Conservation (phyloP, 1,284 basidiomycete genomes). For the Ganoderma leucocontextum region DNA sequence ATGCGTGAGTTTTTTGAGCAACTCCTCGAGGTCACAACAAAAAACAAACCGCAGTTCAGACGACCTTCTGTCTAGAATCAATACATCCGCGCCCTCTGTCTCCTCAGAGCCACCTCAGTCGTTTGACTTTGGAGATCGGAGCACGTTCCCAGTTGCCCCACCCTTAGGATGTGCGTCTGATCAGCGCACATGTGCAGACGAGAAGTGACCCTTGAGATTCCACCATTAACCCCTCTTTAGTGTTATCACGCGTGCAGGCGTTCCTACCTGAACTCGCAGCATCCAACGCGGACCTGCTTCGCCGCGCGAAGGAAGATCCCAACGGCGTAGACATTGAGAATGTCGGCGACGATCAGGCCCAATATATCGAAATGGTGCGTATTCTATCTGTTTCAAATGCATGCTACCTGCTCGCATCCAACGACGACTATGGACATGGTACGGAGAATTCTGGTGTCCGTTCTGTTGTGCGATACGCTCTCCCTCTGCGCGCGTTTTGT, state of each 20-base stretch:
- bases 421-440: not conserved
- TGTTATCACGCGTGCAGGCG: conserved; percentile 66
- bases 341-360: conserved; percentile 51
- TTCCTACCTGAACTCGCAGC: conserved; percentile 71
- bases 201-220: not conserved
- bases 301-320: conserved; percentile 54
- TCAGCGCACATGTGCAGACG: not conserved
- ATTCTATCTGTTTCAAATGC: not conserved
- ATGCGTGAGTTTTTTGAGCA: conserved; percentile 40
- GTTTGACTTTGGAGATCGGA: conserved; percentile 42
- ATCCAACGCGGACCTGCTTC: conserved; percentile 62
- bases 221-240: conserved; percentile 40
- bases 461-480: not conserved
- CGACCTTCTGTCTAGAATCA: conserved; percentile 39
- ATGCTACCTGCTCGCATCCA: not conserved
- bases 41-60: conserved; percentile 31
- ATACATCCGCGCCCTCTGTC: conserved; percentile 25
- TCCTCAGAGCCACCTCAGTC: not conserved
- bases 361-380: conserved; percentile 71
- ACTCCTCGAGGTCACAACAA: not conserved
- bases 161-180: conserved; percentile 44
- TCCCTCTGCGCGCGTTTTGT: not conserved
- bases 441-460: not conserved
- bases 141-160: conserved; percentile 39
- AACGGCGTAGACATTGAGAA: conserved; percentile 71